phyloP scores from a whole-genome alignment of 176 grass and related monocot genomes.

The Aegilops longissima region DNA sequence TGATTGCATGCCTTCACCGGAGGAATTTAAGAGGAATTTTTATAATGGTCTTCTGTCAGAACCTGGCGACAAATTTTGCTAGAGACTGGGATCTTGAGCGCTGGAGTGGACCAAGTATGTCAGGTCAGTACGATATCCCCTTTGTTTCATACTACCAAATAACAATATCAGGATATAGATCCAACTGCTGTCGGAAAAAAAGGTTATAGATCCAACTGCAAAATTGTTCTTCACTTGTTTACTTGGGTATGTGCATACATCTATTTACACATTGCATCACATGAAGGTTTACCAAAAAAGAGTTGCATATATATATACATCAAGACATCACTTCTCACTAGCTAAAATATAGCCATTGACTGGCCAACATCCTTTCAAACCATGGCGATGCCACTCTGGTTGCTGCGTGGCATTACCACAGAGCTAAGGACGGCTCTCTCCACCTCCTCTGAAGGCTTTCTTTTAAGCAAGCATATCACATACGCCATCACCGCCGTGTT shows the following conservation, averaged over 20 bases:
- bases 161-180: neutral
- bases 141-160: neutral
- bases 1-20: too few species aligned
- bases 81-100: neutral
- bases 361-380: conserved; percentile 19
- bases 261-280: conserved; percentile 24
- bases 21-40: neutral
- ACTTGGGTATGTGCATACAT: conserved; percentile 31
- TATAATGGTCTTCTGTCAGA: neutral
- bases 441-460: conserved; percentile 55
- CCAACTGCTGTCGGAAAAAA: too few species aligned
- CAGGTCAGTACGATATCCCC: neutral
- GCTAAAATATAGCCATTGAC: conserved; percentile 45
- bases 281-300: neutral
- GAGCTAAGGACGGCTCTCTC: conserved; percentile 56
- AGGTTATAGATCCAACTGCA: neutral
- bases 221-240: conserved; percentile 8
- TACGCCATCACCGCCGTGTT: conserved; percentile 64
- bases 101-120: neutral
- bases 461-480: conserved; percentile 49
- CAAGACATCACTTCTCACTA: conserved; percentile 10
- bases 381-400: conserved; percentile 31
- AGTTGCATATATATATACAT: neutral
- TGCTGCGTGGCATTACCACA: conserved; percentile 40
- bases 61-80: conserved; percentile 10